Percentiles rank a stretch among this genome's conserved stretches.
Conservation (phyloP, 2,329 filamentous ascomycete species). For the Phaeosphaeria sp. region DNA sequence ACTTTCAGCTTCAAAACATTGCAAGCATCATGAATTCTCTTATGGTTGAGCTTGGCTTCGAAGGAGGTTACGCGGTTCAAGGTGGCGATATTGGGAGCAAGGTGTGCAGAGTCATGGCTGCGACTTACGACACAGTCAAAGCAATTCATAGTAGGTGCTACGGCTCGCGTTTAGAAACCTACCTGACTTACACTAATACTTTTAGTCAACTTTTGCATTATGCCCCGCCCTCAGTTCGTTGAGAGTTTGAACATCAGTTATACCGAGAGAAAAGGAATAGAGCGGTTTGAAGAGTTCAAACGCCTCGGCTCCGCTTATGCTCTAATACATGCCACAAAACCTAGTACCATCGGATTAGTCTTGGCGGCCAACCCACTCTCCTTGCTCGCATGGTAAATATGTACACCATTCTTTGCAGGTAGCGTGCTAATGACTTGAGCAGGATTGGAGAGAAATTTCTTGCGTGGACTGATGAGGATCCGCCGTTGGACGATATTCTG, state of each 20-base stretch:
- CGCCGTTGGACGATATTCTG: conserved; percentile 53
- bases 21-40: conserved; percentile 58
- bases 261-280: conserved; percentile 49
- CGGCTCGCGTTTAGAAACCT: conserved; percentile 25
- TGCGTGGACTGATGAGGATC: conserved; percentile 59
- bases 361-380: conserved; percentile 62
- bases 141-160: conserved; percentile 44
- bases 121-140: conserved; percentile 55
- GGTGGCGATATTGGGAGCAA: conserved; percentile 63
- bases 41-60: conserved; percentile 62
- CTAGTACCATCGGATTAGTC: conserved; percentile 63
- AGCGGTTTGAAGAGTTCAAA: conserved; percentile 49
- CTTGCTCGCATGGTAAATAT: conserved; percentile 63
- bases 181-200: neutral
- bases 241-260: no score
- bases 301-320: conserved; percentile 58
- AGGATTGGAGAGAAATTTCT: conserved; percentile 64
- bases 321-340: conserved; percentile 59
- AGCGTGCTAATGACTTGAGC: conserved; percentile 41
- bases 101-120: conserved; percentile 53
- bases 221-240: no score
- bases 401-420: conserved; percentile 57
- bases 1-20: conserved; percentile 51
- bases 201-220: no score
- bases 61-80: conserved; percentile 59